phyloP scores from a whole-genome alignment of 495 filamentous ascomycete genomes.

The Xylaria nigripes region DNA sequence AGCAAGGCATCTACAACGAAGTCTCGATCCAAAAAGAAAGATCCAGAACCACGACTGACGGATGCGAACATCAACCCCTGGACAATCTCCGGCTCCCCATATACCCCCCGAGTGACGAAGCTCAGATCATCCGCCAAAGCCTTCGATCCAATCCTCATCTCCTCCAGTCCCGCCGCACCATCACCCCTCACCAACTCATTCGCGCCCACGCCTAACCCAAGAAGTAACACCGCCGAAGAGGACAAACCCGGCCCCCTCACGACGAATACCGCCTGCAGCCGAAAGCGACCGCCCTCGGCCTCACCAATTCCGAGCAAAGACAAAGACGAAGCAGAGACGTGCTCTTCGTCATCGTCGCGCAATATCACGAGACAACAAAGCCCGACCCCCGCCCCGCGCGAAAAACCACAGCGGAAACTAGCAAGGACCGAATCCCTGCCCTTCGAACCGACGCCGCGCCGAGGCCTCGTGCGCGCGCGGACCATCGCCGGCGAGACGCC shows the following conservation, averaged over 20 bases:
- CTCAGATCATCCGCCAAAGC: constrained; percentile 10
- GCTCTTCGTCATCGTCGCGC: not conserved
- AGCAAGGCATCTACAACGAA: constrained; percentile 29
- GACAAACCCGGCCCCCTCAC: not conserved
- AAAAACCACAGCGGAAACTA: constrained; percentile 16
- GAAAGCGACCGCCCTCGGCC: constrained; percentile 8
- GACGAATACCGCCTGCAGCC: not conserved
- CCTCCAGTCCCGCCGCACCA: constrained; percentile 35
- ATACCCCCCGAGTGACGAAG: constrained; percentile 24
- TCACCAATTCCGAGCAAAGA: constrained; percentile 2
- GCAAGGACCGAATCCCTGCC: constrained; percentile 20
- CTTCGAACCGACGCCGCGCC: constrained; percentile 9
- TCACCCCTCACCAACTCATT: constrained; percentile 15
- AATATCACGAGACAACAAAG: too few relatives aligned
- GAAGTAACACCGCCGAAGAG: not conserved
- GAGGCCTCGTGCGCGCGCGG: constrained; percentile 37
- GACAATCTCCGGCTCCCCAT: constrained; percentile 36
- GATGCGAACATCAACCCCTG: constrained; percentile 32
- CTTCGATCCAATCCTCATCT: constrained; percentile 33
- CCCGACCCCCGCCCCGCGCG: constrained; percentile 13
- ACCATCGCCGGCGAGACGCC: constrained; percentile 37
- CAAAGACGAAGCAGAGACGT: not conserved
- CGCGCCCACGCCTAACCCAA: constrained; percentile 3
- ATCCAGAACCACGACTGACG: constrained; percentile 16
- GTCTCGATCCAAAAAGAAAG: constrained; percentile 7